A percentile compares a stretch with the other conserved stretches of the same genome.
These are phyloP conservation scores for Lactifluus hygrophoroides DNA, from an alignment of 768 basidiomycete species.

Conservation along the genomic window DNA sequence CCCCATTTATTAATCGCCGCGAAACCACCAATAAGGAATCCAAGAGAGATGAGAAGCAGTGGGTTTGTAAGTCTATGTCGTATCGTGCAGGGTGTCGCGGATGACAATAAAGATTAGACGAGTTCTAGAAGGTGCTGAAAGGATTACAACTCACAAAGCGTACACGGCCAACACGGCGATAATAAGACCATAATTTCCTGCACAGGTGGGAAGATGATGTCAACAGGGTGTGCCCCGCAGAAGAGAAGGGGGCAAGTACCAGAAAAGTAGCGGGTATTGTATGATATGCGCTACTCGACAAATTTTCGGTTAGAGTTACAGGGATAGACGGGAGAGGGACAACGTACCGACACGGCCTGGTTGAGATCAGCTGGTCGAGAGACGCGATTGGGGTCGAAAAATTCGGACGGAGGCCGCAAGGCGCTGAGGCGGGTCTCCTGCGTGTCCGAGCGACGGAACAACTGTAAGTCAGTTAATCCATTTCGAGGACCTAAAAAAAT, in stretches of 20 bases:
- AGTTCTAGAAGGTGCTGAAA: background rate
- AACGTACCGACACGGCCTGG: conserved; percentile 62
- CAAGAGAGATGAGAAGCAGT: conserved; percentile 72
- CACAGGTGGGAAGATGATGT: conserved; percentile 8
- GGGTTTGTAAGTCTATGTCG: conserved; percentile 63
- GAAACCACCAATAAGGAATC: conserved; percentile 90
- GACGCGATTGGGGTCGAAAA: conserved; percentile 76
- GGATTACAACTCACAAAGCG: conserved; percentile 53
- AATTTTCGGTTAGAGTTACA: background rate
- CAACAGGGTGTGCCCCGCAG: background rate
- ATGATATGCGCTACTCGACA: conserved; percentile 68
- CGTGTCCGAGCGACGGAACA: background rate
- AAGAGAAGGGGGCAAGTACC: conserved; percentile 32
- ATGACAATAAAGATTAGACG: background rate
- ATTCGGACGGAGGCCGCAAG: conserved; percentile 63
- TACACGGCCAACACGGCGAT: conserved; percentile 74
- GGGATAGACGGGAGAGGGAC: background rate
- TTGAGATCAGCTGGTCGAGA: conserved; percentile 81
- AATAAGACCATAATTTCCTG: conserved; percentile 84
- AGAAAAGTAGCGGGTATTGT: conserved; percentile 89
- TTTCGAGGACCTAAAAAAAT: background rate
- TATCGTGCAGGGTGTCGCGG: background rate
- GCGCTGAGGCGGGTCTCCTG: conserved; percentile 77
- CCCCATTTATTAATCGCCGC: conserved; percentile 83
- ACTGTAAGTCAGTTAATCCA: background rate